phyloP scores from a whole-genome alignment of 768 basidiomycete genomes.

The Filobasidium floriforme region DNA sequence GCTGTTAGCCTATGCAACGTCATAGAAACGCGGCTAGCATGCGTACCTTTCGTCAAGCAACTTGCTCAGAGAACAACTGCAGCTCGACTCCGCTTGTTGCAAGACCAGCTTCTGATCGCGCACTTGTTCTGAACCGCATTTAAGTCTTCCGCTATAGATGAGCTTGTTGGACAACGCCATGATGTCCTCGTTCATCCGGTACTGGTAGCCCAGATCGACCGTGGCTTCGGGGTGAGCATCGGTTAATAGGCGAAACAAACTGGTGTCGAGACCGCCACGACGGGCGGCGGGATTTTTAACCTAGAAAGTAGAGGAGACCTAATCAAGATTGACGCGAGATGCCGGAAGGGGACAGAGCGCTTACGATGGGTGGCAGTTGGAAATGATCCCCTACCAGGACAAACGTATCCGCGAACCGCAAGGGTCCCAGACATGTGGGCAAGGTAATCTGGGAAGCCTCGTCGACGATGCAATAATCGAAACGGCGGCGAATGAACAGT shows the following conservation, averaged over 20 bases:
- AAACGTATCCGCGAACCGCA: conserved; percentile 82
- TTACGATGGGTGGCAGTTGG: conserved; percentile 87
- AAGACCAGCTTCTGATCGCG: conserved; percentile 57
- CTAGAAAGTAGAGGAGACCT: conserved; percentile 45
- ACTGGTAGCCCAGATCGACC: conserved; percentile 77
- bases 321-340: background rate
- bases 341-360: conserved; percentile 24
- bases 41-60: conserved; percentile 60
- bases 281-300: conserved; percentile 73
- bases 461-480: conserved; percentile 96
- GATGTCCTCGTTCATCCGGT: conserved; percentile 94
- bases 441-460: conserved; percentile 97
- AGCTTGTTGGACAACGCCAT: conserved; percentile 83
- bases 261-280: conserved; percentile 77
- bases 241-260: conserved; percentile 79
- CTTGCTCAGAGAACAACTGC: conserved; percentile 64
- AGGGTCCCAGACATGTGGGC: conserved; percentile 87
- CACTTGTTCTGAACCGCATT: conserved; percentile 68
- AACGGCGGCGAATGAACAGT: conserved; percentile 71
- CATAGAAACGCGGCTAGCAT: background rate
- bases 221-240: conserved; percentile 79
- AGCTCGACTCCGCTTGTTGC: conserved; percentile 48
- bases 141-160: conserved; percentile 68
- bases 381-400: conserved; percentile 95
- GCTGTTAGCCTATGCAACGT: background rate